Base-by-base conservation (phyloP, 2,329 filamentous ascomycete species). In the Blastomyces percursus region DNA sequence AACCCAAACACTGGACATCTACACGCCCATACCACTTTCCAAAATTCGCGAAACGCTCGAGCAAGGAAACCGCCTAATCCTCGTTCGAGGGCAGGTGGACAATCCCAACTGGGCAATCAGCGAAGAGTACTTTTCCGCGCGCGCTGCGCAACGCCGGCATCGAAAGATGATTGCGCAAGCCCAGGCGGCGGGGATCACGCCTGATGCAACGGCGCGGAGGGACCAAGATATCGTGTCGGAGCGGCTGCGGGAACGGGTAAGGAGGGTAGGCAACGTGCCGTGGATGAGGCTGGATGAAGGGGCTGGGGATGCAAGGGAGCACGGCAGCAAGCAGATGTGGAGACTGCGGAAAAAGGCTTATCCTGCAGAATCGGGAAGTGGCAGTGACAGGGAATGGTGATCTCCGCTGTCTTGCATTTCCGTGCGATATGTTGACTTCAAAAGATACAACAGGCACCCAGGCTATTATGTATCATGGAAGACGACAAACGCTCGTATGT, bases 1-100 rank as follows among this genome's bases (percentile, higher is more conserved):
- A 16, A 69, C 74, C 2, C 72, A 72, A n/a, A 73, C 74, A 61
- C 67, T 80, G 16, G 78, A 79, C 57, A 71, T 80, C 21, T 71
- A 82, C 16, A 82, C 82, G 0, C 82, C 83, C 0, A 74, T 81
- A 61, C 63, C 73, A 3, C 62, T 67, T 24, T 66, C 68, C 3
- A 65, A 63, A 9, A 67, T 78, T 40, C 68, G 68, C 12, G 65
- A 69, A 7, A 66, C 72, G 2, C 64, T 76, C 5, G 68, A 75
- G 35, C 69, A 75, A 40, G 73, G 74, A 2, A 68, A 73, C 24
- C 70, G 73, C n/a, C 71, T 82, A 3, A 74, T 82, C 2, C 73
- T 83, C 3, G 79, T 82, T 8, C 73, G 79, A 48, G 81, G 81
- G 1, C 70, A 71, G 30, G 65, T 78, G 14, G 77, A 79, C 67